Evolutionary conservation across 352 stramenopile species (phyloP), one percentile per base, ranked within the genome.

Genomic region (Globisporangium camurandrum): DNA sequence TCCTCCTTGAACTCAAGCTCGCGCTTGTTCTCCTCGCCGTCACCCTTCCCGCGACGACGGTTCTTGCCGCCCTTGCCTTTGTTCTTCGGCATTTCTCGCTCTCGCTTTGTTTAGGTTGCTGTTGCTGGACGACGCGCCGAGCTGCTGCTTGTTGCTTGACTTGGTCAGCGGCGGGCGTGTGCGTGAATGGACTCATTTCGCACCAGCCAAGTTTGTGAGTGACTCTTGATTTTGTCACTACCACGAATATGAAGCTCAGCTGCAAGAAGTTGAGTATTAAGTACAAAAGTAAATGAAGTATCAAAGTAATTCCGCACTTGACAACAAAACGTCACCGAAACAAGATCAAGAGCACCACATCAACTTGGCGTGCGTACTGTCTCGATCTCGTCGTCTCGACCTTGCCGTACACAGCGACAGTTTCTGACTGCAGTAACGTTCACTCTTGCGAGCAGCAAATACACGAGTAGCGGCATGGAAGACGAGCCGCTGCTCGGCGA

Each of bases 1-100:
- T 98, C 94, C 69, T 99, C 97, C 73, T 99, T 99, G 80, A 99
- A 99, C 78, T 99, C 94, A 36, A 99, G 86, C 74, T 99, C 96
- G 62, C 97, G 90, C 79, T 99, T 99, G 65, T 97, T 97, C 75
- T 98, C 97, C 70, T 99, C 96, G 63, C 95, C 95, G 61, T 99
- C 95, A 69, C 97, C 97, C 82, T 99, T 99, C 71, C 97, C 97
- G 70, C 93, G 88, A 57, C 94, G 89, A 50, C 94, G 86, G 74
- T 98, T 99, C 77, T 99, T 99, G 75, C 95, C 95, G 68, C 95
- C 95, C 69, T 99, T 99, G 75, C 95, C 95, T 66, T 93, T 93
- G 74, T 90, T 88, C 72, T 93, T 93, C 59, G 80, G 80, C 80
- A 91, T 88, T 27, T n/a, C n/a, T n/a, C n/a, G n/a, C n/a, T n/a